phyloP scores from a whole-genome alignment of 208 protist genomes.

The Histomonas meleagridis region DNA sequence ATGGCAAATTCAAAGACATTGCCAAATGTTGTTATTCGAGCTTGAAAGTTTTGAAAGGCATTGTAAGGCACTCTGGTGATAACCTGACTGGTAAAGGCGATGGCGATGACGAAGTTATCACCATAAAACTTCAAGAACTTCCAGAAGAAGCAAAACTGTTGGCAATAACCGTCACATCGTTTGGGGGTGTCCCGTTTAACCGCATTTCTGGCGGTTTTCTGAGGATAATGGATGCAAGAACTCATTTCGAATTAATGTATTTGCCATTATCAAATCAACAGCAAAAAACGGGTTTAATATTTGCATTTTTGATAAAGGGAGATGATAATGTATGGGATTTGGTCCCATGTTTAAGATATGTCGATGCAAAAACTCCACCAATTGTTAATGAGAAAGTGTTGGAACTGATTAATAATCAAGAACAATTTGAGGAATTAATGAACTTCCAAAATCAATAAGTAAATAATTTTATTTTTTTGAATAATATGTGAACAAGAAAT shows the following conservation, averaged over 20 bases:
- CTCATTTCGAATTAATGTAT: neutral
- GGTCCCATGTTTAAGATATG: neutral
- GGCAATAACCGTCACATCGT: neutral
- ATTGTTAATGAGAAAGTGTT: too few relatives aligned
- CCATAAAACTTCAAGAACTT: neutral
- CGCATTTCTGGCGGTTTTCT: neutral
- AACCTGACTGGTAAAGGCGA: neutral
- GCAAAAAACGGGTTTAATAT: neutral
- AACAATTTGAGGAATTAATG: too few relatives aligned
- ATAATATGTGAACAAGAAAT: too few relatives aligned
- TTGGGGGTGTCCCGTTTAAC: neutral
- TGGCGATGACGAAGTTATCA: neutral
- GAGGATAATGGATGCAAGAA: neutral
- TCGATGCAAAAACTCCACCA: neutral
- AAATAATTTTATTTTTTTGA: too few relatives aligned
- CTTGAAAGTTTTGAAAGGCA: neutral
- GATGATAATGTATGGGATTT: neutral
- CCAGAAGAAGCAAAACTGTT: neutral
- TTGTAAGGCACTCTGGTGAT: neutral
- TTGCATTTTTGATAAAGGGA: neutral
- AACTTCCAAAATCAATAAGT: too few relatives aligned
- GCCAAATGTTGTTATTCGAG: too few relatives aligned
- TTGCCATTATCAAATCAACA: neutral
- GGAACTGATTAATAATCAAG: too few relatives aligned
- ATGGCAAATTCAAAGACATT: too few relatives aligned